Evolutionary conservation across 139 green algal genomes (phyloP), one percentile per base, ranked within the genome.

Genomic region (Diplosphaera chodatii): DNA sequence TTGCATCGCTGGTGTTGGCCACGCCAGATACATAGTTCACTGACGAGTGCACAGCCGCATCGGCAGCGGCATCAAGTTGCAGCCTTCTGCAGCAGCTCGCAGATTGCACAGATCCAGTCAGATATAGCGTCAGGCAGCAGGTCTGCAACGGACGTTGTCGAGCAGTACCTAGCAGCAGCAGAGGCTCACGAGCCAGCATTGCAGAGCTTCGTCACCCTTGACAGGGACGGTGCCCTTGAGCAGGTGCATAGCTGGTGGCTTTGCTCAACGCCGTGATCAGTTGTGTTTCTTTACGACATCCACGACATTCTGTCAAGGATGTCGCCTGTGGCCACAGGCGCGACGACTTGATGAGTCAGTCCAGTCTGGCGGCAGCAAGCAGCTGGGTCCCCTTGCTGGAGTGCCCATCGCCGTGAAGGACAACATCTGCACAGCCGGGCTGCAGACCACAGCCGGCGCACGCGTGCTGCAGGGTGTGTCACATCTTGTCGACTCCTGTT

Each of bases 341-440:
- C 40, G 32, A 28, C 34, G n/a, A 3, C 27, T 90, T 3, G 82
- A 90, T 32, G 31, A 70, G 1, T 25, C 55, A 22, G 37, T 85
- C 5, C 59, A 70, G 3, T 28, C 32, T 0, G 71, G 64, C n/a
- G 40, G 66, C 27, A 72, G 74, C 0, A 73, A 71, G n/a, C 29
- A n/a, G 1, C 56, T 89, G 13, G 80, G 83, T 0, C 68, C 81
- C 0, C 78, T 98, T 21, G 85, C 90, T 6, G 93, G 92, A 28
- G 85, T 96, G 1, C 89, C 91, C 0, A 80, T 97, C 33, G 92
- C 83, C 3, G 78, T 97, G 62, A 97, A 98, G 89, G 96, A 99
- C 79, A 99, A 97, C 81, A 78, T 99, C 30, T 96, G 89, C 82
- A 97, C 91, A 16, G 23, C 66, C 6, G 91, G 87, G 41, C 56